Evolutionary conservation across 805 yeast genomes (phyloP), one percentile per base, ranked within the genome.

Genomic region (Candida awuae): DNA sequence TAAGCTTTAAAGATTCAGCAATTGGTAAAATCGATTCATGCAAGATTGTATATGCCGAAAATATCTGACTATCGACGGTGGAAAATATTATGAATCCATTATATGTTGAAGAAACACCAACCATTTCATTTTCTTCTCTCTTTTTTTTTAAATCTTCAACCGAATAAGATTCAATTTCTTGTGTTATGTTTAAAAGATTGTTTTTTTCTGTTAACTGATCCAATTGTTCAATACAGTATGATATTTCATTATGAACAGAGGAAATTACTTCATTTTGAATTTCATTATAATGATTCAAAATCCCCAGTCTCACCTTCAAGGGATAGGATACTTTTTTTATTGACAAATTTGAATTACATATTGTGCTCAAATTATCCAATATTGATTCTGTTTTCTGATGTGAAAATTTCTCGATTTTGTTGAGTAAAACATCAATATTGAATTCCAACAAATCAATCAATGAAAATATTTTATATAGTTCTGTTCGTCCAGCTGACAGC

Each of bases 11-110:
- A 3, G 83, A 64, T 6, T 72, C 77, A 30, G 65, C 67, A 15
- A 78, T 62, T 1, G 84, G 83, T 4, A 61, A 61, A 4, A 75
- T 54, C 26, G 62, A 58, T 14, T 61, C 57, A 32, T 66, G 67
- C 30, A 77, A 52, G 5, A 54, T 51, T 12, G 64, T 42, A 48
- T 66, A 77, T 34, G 65, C 8, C 3, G 39, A 33, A 20, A 35
- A 39, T 3, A 40, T 29, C 8, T 30, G 16, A 15, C 9, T 18
- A 36, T 46, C 49, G 4, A 19, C 21, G 1, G 15, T n/a, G 4
- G 39, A 32, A 2, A 39, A 27, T 6, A 32, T 9, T 6, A 42
- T 34, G 13, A 45, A 37, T 12, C 37, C 45, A 8, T 22, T 25
- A 8, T 30, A 21, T 21, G 15, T 22, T 6, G 25, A 12, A 1